Evolutionary conservation across 805 yeast genomes (phyloP).

Genomic region (Lipomyces oligophaga): DNA sequence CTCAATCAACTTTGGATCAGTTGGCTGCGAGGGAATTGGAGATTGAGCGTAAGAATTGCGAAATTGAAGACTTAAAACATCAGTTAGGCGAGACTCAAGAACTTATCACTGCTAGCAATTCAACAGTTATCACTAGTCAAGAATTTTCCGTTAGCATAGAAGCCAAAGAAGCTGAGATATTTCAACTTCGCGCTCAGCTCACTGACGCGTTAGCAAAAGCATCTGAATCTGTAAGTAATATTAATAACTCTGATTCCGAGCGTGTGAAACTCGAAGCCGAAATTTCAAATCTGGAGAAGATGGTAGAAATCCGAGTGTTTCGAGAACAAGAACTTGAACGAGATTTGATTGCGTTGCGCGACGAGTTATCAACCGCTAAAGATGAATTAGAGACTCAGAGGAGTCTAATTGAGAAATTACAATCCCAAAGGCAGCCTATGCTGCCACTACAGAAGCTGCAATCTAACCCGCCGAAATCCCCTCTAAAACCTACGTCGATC

Average conservation of each 20-base stretch:
- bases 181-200: neutral
- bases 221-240: neutral
- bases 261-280: conserved; percentile 20
- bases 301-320: conserved; percentile 32
- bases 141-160: neutral
- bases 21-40: neutral
- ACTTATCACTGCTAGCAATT: neutral
- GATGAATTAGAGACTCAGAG: conserved; percentile 9
- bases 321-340: conserved; percentile 36
- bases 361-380: conserved; percentile 13
- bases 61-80: conserved; percentile 30
- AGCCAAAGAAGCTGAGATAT: neutral
- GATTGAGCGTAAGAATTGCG: conserved; percentile 1
- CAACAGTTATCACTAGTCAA: too few species aligned
- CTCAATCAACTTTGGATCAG: neutral
- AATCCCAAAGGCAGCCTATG: conserved; percentile 8
- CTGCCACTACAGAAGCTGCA: neutral
- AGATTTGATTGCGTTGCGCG: conserved; percentile 28
- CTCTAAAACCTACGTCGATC: conserved; percentile 16
- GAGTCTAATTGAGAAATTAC: conserved; percentile 24
- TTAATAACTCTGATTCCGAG: neutral
- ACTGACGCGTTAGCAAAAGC: neutral
- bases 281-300: conserved; percentile 32
- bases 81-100: neutral
- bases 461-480: conserved; percentile 2